Evolutionary conservation across 176 grass and related monocot species (phyloP).

Genomic region (Lolium perenne): DNA sequence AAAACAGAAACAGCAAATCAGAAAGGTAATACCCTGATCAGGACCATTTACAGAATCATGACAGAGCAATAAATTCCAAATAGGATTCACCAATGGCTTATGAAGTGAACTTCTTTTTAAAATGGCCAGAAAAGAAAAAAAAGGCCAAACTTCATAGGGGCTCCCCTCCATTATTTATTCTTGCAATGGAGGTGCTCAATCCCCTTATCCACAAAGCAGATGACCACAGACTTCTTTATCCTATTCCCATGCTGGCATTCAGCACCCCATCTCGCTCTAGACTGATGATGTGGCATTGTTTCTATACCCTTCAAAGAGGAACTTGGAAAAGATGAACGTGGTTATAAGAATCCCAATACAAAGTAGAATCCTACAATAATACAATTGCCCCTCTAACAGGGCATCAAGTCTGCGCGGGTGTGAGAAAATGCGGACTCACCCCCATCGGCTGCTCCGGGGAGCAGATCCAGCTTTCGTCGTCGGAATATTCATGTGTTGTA

Average conservation of each 20-base stretch:
- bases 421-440: background rate
- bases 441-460: background rate
- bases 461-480: background rate
- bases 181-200: background rate
- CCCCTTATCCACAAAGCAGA: background rate
- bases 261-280: background rate
- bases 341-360: background rate
- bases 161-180: background rate
- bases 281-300: background rate
- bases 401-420: background rate
- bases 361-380: background rate
- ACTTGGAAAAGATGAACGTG: background rate
- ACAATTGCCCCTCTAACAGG: background rate
- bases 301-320: background rate
- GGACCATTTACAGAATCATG: slow-evolving; percentile 27
- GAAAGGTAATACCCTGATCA: slow-evolving; percentile 14
- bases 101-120: background rate
- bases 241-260: background rate
- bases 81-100: slow-evolving; percentile 14
- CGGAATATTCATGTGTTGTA: background rate
- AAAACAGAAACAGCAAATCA: slow-evolving; percentile 41
- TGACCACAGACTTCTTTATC: background rate
- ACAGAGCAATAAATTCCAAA: slow-evolving; percentile 6
- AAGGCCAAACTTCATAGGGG: background rate
- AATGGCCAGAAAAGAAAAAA: background rate